Conservation (phyloP, 1,284 basidiomycete species). For the Porodaedalea pini region DNA sequence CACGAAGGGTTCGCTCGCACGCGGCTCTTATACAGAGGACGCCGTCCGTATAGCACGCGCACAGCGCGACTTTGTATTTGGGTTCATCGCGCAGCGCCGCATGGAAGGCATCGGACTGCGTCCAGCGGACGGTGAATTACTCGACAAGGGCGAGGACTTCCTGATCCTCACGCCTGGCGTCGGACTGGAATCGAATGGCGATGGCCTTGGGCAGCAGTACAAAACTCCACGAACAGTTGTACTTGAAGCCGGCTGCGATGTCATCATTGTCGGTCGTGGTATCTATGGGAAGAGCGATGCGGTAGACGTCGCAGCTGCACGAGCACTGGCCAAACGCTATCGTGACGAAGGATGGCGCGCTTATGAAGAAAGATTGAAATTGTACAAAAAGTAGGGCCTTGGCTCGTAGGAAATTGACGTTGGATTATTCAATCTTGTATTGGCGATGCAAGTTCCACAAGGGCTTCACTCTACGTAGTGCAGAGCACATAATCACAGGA, state of each 20-base stretch:
- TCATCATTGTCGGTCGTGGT: slow-evolving; percentile 97
- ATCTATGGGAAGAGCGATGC: slow-evolving; percentile 80
- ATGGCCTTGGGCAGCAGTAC: slow-evolving; percentile 95
- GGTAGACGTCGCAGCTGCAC: slow-evolving; percentile 55
- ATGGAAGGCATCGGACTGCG: slow-evolving; percentile 64
- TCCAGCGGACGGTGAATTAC: slow-evolving; percentile 27
- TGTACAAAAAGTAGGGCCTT: not conserved
- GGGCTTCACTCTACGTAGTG: not conserved
- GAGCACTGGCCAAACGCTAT: slow-evolving; percentile 79
- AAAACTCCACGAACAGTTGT: slow-evolving; percentile 88
- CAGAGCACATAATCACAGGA: not conserved
- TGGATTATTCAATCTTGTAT: not conserved
- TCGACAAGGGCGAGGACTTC: slow-evolving; percentile 66
- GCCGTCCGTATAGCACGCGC: slow-evolving; percentile 85
- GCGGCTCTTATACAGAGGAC: slow-evolving; percentile 79
- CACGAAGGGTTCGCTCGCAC: slow-evolving; percentile 83
- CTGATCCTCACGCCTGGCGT: slow-evolving; percentile 93
- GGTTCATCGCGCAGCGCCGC: slow-evolving; percentile 89
- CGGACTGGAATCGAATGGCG: slow-evolving; percentile 78
- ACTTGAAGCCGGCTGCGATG: slow-evolving; percentile 83
- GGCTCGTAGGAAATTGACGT: too few relatives aligned
- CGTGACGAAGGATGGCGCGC: slow-evolving; percentile 88
- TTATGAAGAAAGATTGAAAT: slow-evolving; percentile 43
- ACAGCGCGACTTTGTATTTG: slow-evolving; percentile 85
- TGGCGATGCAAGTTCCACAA: not conserved